These are phyloP conservation scores for Knufia fluminis DNA, from an alignment of 2,329 filamentous ascomycete species.

Conservation along the genomic window DNA sequence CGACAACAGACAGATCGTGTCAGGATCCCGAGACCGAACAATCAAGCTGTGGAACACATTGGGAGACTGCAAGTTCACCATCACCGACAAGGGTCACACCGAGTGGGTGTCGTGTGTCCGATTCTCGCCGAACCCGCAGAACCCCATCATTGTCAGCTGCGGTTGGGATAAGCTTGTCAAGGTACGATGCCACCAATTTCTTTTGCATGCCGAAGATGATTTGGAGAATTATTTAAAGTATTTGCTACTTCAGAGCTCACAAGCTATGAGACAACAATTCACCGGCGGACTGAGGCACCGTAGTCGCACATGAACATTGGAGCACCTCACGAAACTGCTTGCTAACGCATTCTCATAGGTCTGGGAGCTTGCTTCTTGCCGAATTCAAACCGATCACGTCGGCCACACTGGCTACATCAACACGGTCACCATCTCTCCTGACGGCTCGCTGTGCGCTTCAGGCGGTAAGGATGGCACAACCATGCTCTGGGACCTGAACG, in stretches of 20 bases:
- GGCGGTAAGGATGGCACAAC: constrained; percentile 99
- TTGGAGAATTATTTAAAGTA: constrained; percentile 72
- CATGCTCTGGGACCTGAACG: constrained; percentile 99
- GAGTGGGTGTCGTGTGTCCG: constrained; percentile 99
- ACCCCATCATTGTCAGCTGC: constrained; percentile 97
- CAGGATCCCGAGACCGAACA: constrained; percentile 91
- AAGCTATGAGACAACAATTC: constrained; percentile 95
- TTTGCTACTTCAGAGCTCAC: constrained; percentile 99
- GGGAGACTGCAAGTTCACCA: constrained; percentile 99
- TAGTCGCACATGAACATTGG: constrained; percentile 12
- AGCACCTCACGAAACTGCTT: constrained; percentile 30
- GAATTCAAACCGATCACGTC: constrained; percentile 99
- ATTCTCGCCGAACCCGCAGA: constrained; percentile 99
- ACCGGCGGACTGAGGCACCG: constrained; percentile 71
- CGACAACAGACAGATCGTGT: constrained; percentile 99
- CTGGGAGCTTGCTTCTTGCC: constrained; percentile 99
- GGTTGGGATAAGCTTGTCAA: constrained; percentile 99
- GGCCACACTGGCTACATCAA: constrained; percentile 99
- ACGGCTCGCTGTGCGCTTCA: constrained; percentile 96
- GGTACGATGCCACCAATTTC: constrained; percentile 53
- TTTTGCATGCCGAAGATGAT: constrained; percentile 64
- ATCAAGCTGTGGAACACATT: constrained; percentile 99
- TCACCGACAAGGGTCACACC: constrained; percentile 99
- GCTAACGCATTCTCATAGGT: constrained; percentile 50
- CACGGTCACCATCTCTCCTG: constrained; percentile 99